Evolutionary conservation across 225 moss, liverwort and hornwort species (phyloP), one percentile per base, ranked within the genome.

Genomic region (Lunularia cruciata): DNA sequence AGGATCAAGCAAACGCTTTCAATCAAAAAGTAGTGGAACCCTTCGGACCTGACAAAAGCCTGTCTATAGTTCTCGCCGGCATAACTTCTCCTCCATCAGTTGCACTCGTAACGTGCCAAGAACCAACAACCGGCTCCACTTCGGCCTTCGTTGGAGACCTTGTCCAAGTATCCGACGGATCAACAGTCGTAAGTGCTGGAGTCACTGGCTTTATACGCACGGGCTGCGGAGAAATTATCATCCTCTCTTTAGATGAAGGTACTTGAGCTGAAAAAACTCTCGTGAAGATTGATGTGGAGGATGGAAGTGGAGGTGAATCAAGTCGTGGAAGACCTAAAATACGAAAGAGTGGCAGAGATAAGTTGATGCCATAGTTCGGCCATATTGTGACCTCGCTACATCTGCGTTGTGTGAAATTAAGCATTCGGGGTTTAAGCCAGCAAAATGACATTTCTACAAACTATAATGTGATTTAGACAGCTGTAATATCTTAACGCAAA

Each of bases 71-170:
- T 31, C 47, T 72, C 4, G 30, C 27, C 35, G 42, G 27, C 54
- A 33, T 25, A 4, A 46, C 51, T 8, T 23, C 31, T 15, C 45
- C 32, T 25, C 55, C 25, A 52, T 57, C 73, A 38, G 69, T 65
- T 75, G 78, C 60, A 73, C 82, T 81, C 45, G 91, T 85, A 54
- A 91, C 83, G 71, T 88, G 88, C 91, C 91, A 91, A 19, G 91
- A 86, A 31, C 85, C 91, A 63, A 91, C 77, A 71, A 88, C 80
- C 63, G 81, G 86, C 61, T 91, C 88, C 57, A 71, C 70, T 49
- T 86, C 88, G 65, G 88, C 81, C 76, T 91, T 91, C 25, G 91
- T 91, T 12, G 91, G 91, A 56, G 88, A 91, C 68, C 83, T 86
- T 47, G 88, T 91, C 91, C 91, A 91, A 26, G 88, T 83, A 68